Evolutionary conservation across 371 early-diverging fungal genomes (phyloP).

Genomic region (Apophysomyces trapeziformis): DNA sequence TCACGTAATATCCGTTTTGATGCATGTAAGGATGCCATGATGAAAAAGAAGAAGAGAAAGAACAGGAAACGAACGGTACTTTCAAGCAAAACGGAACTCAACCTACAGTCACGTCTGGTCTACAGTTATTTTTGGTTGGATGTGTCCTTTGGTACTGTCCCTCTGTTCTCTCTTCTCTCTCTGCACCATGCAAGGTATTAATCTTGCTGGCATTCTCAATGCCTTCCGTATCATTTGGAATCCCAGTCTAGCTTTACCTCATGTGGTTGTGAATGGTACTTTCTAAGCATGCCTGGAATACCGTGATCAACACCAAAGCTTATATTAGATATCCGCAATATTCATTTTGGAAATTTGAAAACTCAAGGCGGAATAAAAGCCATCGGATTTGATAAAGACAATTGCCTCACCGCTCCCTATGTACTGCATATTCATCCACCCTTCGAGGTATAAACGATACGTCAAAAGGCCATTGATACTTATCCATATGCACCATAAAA

Average conservation of each 20-base stretch:
- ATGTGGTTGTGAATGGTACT: constrained; percentile 72
- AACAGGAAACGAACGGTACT: background rate
- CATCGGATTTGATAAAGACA: constrained; percentile 94
- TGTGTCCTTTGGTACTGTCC: too few species aligned
- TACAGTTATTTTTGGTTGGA: too few species aligned
- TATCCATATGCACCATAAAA: background rate
- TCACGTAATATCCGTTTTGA: background rate
- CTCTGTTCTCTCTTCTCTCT: too few species aligned
- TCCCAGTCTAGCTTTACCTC: constrained; percentile 78
- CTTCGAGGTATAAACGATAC: constrained; percentile 55
- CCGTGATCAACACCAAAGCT: background rate
- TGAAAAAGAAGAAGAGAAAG: background rate
- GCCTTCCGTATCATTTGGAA: constrained; percentile 59
- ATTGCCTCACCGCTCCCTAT: constrained; percentile 91
- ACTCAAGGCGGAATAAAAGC: constrained; percentile 61
- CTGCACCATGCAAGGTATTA: constrained; percentile 67
- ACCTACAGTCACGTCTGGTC: too few species aligned
- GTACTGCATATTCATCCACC: constrained; percentile 68
- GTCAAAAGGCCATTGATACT: background rate
- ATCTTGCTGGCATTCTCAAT: constrained; percentile 67
- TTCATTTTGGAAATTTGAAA: constrained; percentile 67
- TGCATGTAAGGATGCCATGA: background rate
- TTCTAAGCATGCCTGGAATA: background rate
- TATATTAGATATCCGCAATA: constrained; percentile 65
- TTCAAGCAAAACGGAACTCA: too few species aligned